phyloP scores from a whole-genome alignment of 1,139 yeast species.

The Suhomyces terraborum region DNA sequence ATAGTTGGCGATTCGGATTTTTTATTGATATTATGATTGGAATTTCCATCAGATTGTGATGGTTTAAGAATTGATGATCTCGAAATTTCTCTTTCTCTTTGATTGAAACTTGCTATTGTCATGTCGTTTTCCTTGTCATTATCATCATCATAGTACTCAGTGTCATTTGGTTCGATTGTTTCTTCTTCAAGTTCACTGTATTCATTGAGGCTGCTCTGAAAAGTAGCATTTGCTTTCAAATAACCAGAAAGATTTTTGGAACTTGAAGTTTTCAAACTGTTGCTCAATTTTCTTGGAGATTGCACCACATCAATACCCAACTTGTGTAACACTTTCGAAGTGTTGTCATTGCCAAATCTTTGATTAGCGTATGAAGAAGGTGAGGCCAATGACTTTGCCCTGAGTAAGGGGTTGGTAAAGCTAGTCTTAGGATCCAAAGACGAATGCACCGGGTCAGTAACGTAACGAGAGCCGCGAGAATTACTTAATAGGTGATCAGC shows the following conservation, averaged over 20 bases:
- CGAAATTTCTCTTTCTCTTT: slow-evolving; percentile 15
- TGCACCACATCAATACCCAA: slow-evolving; percentile 44
- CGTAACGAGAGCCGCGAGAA: slow-evolving; percentile 14
- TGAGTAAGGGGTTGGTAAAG: slow-evolving; percentile 29
- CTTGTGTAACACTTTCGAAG: slow-evolving; percentile 43
- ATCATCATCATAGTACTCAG: slow-evolving; percentile 17
- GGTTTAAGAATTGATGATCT: slow-evolving; percentile 3
- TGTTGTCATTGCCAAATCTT: slow-evolving; percentile 29
- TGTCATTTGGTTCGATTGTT: slow-evolving; percentile 8
- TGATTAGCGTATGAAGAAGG: slow-evolving; percentile 30
- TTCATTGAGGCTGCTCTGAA: slow-evolving; percentile 9
- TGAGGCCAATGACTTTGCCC: slow-evolving; percentile 43
- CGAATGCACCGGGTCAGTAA: slow-evolving; percentile 24
- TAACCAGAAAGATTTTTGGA: slow-evolving; percentile 45
- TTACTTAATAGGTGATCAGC: slow-evolving; percentile 13
- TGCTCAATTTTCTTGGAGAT: slow-evolving; percentile 26
- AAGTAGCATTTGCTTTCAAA: slow-evolving; percentile 17
- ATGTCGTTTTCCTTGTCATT: slow-evolving; percentile 25
- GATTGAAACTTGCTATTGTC: slow-evolving; percentile 21
- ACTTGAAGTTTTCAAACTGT: slow-evolving; percentile 45
- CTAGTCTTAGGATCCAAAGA: slow-evolving; percentile 43
- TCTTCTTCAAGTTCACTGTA: slow-evolving; percentile 7
- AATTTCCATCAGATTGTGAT: background rate
- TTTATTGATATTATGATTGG: background rate
- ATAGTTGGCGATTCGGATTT: slow-evolving; percentile 5